Evolutionary conservation across 805 yeast species (phyloP).

Genomic region (Phaffomyces antillensis): DNA sequence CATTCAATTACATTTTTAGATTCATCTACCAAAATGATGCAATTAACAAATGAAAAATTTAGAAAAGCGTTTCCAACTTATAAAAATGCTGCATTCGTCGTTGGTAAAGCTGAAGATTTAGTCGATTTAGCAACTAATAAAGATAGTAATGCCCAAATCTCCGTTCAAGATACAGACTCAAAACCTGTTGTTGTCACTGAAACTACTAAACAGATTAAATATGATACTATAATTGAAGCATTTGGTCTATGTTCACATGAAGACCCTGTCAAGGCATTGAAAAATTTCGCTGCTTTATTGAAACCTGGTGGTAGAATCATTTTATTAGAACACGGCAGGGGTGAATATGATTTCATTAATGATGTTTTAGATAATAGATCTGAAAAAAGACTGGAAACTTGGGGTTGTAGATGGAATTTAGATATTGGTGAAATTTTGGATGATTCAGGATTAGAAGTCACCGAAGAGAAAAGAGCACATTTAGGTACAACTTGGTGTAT

Average conservation of each 20-base stretch:
- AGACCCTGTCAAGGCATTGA: conserved; percentile 78
- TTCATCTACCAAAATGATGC: conserved; percentile 81
- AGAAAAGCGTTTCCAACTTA: conserved; percentile 57
- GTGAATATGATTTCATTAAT: conserved; percentile 72
- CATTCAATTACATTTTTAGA: conserved; percentile 80
- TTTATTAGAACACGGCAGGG: conserved; percentile 88
- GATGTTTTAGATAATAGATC: conserved; percentile 76
- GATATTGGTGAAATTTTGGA: conserved; percentile 86
- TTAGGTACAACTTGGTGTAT: conserved; percentile 90
- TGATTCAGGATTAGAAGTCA: conserved; percentile 76
- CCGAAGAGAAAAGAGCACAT: conserved; percentile 74
- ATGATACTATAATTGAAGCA: conserved; percentile 89
- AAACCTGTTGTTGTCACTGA: conserved; percentile 19
- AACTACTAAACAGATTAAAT: conserved; percentile 40
- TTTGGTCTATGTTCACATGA: conserved; percentile 95
- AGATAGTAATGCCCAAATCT: conserved; percentile 13
- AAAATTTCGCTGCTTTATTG: conserved; percentile 63
- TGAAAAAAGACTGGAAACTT: conserved; percentile 71
- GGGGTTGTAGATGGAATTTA: conserved; percentile 98
- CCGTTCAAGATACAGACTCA: conserved; percentile 20
- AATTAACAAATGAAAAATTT: conserved; percentile 68
- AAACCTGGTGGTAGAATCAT: conserved; percentile 89
- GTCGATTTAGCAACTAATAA: conserved; percentile 41
- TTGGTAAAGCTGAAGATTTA: conserved; percentile 83
- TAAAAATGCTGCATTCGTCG: conserved; percentile 75